phyloP scores from a whole-genome alignment of 345 rosid genomes.

The Aegle marmelos region DNA sequence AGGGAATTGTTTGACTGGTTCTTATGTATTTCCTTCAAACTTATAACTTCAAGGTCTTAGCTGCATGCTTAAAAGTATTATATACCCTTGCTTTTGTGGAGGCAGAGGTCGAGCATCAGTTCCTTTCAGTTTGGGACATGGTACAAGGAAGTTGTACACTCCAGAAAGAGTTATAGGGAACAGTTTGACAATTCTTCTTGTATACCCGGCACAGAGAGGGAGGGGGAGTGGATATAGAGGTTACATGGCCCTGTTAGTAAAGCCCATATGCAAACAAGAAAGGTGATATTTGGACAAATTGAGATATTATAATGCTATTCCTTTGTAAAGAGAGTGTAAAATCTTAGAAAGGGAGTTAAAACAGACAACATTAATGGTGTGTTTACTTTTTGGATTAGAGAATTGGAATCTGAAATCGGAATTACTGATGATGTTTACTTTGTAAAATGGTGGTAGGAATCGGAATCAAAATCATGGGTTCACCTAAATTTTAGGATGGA shows the following conservation, averaged over 20 bases:
- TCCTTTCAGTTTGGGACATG: not conserved
- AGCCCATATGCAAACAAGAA: not conserved
- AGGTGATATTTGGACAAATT: not conserved
- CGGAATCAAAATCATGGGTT: too few relatives aligned
- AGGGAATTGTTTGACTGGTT: not conserved
- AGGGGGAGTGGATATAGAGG: not conserved
- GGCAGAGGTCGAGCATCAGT: not conserved
- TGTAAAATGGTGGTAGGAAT: too few relatives aligned
- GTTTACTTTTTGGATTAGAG: too few relatives aligned
- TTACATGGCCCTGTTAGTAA: not conserved
- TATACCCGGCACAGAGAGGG: not conserved
- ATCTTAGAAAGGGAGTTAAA: not conserved
- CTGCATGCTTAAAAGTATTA: not conserved
- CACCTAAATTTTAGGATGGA: too few relatives aligned
- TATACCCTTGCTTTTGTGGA: not conserved
- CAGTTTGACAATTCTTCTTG: not conserved
- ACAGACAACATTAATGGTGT: not conserved
- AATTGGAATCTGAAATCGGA: too few relatives aligned
- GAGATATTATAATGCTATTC: not conserved
- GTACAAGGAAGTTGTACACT: not conserved
- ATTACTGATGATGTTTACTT: too few relatives aligned
- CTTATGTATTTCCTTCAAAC: not conserved
- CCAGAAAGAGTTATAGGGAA: not conserved
- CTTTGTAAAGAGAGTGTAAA: not conserved
- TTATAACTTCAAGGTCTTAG: not conserved